A percentile compares a stretch with the other conserved stretches of the same genome.
These are phyloP conservation scores for Monosporascus sp. DNA, from an alignment of 2,329 filamentous ascomycete species.

Conservation along the genomic window DNA sequence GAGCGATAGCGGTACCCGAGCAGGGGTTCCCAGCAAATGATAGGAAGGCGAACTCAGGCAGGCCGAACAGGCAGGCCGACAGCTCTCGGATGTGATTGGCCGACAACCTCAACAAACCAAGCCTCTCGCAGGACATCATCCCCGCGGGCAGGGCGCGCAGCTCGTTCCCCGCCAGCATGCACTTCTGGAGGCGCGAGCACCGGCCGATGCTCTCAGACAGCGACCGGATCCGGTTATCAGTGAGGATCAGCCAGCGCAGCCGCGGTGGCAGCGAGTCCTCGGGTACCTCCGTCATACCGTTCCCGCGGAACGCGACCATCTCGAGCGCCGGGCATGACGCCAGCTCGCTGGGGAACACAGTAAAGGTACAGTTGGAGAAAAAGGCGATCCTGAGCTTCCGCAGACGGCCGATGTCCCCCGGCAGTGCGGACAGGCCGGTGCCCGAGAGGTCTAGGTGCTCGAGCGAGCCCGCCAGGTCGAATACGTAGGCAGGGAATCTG, in stretches of 20 bases:
- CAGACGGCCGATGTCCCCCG: conserved; percentile 32
- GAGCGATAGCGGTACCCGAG: conserved; percentile 15
- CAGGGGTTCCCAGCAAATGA: conserved; percentile 44
- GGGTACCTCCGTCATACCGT: conserved; percentile 37
- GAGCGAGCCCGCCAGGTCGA: conserved; percentile 34
- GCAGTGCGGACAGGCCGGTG: conserved; percentile 35
- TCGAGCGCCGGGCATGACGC: conserved; percentile 38
- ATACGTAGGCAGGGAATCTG: conserved; percentile 34
- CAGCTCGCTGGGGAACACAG: conserved; percentile 34
- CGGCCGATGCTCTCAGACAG: conserved; percentile 37
- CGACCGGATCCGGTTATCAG: conserved; percentile 34
- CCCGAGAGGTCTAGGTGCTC: conserved; percentile 43
- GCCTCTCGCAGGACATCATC: conserved; percentile 38
- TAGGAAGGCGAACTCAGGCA: conserved; percentile 41
- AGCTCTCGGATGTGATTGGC: conserved; percentile 34
- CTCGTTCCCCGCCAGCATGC: conserved; percentile 43
- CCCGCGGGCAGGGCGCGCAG: conserved; percentile 32
- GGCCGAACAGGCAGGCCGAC: conserved; percentile 37
- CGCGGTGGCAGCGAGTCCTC: conserved; percentile 35
- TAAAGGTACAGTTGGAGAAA: conserved; percentile 41
- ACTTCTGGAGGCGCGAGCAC: conserved; percentile 39
- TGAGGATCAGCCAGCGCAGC: conserved; percentile 43
- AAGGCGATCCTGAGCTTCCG: conserved; percentile 40
- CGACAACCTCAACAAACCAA: conserved; percentile 38
- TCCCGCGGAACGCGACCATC: conserved; percentile 43